Evolutionary conservation across 2,329 filamentous ascomycete species (phyloP), one percentile per base, ranked within the genome.

Genomic region (Penicillium aurantiogriseum): DNA sequence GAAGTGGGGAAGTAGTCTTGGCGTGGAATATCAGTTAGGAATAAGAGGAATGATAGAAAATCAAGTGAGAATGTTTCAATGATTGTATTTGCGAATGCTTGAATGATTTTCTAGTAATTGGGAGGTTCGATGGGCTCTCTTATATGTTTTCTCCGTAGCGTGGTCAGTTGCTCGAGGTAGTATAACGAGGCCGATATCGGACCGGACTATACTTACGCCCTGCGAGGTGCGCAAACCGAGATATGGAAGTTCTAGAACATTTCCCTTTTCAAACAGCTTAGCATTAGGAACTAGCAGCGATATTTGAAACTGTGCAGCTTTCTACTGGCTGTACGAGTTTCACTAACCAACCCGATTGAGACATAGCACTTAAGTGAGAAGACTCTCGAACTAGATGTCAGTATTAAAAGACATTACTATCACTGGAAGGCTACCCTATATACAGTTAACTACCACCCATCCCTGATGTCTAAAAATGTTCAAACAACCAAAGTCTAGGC

Each of bases 151-250:
- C 15, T 29, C 17, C 4, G 31, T 42, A 47, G 3, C 35, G 25
- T 23, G 46, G 23, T 9, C 13, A 33, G 17, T 13, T 19, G 17
- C 13, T 42, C 21, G 15, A 23, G 17, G 33, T 13, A 29, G 21
- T 13, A 42, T 23, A 44, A 15, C 11, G 42, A 33, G 48, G 54
- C 54, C 54, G 54, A 56, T 56, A 56, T 56, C 54, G 54, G 54
- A 56, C 54, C 42, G 23, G 27, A n/a, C 19, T 21, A 33, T 48
- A 19, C 29, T 39, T 33, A 6, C 36, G 19, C 11, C 29, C 38
- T 56, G 25, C 25, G 39, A 45, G 19, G 7, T 35, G 29, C 29
- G 35, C 13, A 35, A 31, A 11, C 13, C 19, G 4, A 46, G 8
- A 15, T 9, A 25, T 21, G 7, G 33, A 39, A 47, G 25, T 15